Evolutionary conservation across 345 rosid species (phyloP), one percentile per base, ranked within the genome.

Genomic region (Pelargonium nanum): DNA sequence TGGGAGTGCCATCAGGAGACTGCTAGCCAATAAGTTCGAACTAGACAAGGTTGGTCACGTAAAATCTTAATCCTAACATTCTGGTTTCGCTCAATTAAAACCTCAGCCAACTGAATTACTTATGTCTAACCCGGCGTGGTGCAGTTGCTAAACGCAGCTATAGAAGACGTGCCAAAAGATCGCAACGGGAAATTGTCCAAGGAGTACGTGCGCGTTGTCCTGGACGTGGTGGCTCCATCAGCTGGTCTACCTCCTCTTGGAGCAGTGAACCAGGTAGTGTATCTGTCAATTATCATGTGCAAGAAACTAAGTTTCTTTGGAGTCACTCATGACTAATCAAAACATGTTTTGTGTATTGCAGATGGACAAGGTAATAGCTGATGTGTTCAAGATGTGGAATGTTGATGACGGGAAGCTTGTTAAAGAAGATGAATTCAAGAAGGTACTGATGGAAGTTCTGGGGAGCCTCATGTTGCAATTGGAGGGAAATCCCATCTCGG

Each of bases 381-480:
- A 83, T 48, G 87, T 68, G 20, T 61, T 84, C 22, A 78, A 71
- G 77, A 83, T 78, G 89, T 69, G 83, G 69, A 71, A 67, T 16
- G 85, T 76, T 4, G 96, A 93, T 20, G 96, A 90, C 44, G 91
- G 89, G 64, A 94, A 84, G 70, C 53, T 67, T 60, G 80, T 86
- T 63, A 94, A 78, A 68, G 96, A 84, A 56, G 97, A 93, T 0
- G 99, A 90, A 62, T 90, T 90, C 71, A 90, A 85, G 83, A 94
- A 86, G 70, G 15, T 79, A 58, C 15, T 83, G 71, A 69, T 77
- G 0, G 97, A 83, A 71, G 76, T 90, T 61, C 71, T 94, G 68
- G 95, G 92, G 67, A 85, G 87, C 55, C 63, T 88, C 56, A 85
- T 94, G 99, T 65, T 88, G 74, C 95, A 88, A 65, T 74, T 90